Percentiles rank a stretch among this genome's conserved stretches.
These are phyloP conservation scores for Pilaira anomala DNA, from an alignment of 192 early-diverging fungal genomes.

Conservation along the genomic window DNA sequence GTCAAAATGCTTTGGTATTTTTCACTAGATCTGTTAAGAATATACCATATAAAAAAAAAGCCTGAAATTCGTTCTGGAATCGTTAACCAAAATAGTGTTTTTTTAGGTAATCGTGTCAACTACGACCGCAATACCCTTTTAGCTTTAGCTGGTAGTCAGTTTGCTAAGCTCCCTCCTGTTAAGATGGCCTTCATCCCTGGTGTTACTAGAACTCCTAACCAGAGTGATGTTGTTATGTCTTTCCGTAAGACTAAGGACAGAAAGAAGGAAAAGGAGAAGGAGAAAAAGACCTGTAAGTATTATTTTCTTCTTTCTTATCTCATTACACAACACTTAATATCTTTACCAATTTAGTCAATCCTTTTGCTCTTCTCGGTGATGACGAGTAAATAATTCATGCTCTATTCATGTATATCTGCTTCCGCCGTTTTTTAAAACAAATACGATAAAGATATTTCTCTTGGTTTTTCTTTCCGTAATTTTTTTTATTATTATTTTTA, in stretches of 20 bases:
- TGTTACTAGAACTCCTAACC: conserved; percentile 42
- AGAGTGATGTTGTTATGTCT: conserved; percentile 13
- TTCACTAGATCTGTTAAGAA: no score
- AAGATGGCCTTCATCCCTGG: conserved; percentile 59
- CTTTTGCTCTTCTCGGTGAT: conserved; percentile 8
- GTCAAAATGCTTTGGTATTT: no score
- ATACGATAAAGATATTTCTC: no score
- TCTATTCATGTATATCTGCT: no score
- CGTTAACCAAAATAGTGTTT: no score
- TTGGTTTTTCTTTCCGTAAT: no score
- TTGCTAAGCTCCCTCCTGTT: conserved; percentile 57
- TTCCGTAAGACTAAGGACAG: conserved; percentile 25
- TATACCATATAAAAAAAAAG: no score
- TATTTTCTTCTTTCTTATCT: background rate
- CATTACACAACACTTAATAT: background rate
- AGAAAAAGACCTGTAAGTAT: conserved; percentile 39
- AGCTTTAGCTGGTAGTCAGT: conserved; percentile 57
- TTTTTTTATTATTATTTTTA: no score
- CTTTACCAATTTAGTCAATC: conserved; percentile 3
- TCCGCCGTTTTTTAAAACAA: no score
- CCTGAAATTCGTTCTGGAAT: no score
- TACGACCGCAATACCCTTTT: conserved; percentile 62
- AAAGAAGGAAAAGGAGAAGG: conserved; percentile 28
- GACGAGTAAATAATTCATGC: no score
- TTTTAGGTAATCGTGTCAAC: conserved; percentile 43